Evolutionary conservation across 257 asterid species (phyloP).

Genomic region (Dorcoceras hygrometricum): DNA sequence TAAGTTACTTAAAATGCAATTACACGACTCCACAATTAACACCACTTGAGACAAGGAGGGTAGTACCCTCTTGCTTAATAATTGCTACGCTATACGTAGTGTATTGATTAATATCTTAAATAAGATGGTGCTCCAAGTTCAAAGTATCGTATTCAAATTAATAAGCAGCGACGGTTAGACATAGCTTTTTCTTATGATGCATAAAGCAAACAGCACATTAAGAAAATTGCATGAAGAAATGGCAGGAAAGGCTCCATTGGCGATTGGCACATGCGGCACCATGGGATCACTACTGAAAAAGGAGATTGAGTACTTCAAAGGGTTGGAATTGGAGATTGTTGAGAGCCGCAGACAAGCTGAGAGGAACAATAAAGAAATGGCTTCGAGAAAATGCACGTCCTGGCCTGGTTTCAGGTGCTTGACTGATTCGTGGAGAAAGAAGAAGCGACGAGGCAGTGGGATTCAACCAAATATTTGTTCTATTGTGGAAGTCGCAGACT

Average conservation of each 20-base stretch:
- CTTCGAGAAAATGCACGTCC: constrained; percentile 29
- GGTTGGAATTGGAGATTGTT: constrained; percentile 37
- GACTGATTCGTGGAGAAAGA: constrained; percentile 45
- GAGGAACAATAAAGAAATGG: constrained; percentile 31
- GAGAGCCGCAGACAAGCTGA: constrained; percentile 32
- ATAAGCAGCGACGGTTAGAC: not conserved
- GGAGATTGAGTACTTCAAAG: constrained; percentile 77
- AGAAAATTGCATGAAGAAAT: constrained; percentile 28
- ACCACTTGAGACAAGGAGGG: not conserved
- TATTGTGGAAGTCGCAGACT: constrained; percentile 32
- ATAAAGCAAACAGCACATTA: not conserved
- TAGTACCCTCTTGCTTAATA: not conserved
- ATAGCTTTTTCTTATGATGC: not conserved
- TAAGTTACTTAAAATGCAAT: not conserved
- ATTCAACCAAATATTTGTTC: constrained; percentile 41
- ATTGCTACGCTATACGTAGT: not conserved
- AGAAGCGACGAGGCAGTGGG: constrained; percentile 51
- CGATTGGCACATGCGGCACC: constrained; percentile 78
- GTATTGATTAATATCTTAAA: constrained; percentile 15
- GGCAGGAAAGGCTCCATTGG: constrained; percentile 44
- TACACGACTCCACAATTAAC: not conserved
- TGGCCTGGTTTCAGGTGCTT: constrained; percentile 57
- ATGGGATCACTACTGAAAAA: constrained; percentile 78
- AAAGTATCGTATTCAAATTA: not conserved
- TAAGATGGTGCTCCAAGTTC: not conserved